Evolutionary conservation across 2,329 filamentous ascomycete species (phyloP), one percentile per base, ranked within the genome.

Genomic region (Dothideomycetes sp.): DNA sequence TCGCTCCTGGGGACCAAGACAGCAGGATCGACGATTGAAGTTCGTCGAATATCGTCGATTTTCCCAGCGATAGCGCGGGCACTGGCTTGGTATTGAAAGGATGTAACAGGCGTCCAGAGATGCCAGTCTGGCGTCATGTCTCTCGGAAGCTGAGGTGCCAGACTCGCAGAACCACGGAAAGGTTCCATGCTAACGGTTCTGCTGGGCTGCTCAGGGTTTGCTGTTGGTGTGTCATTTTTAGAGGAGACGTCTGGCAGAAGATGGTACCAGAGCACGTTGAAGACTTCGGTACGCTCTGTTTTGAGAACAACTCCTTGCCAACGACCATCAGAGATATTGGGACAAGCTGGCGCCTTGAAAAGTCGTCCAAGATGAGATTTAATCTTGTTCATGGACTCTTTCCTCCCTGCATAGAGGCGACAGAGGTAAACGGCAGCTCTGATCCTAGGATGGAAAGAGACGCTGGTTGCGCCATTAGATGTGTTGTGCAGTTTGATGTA

Each of bases 391-490:
- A 15, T 6, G 4, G 20, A 39, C 12, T 25, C 13, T 5, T 18
- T 10, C 18, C 16, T 22, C 7, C 12, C 18, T n/a, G 2, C 2
- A 29, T 28, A 41, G 4, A 27, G 30, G 27, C 37, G 25, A 11
- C 33, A 11, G 16, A 28, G 3, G 23, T 41, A 41, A 24, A 41
- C 7, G 15, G 19, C 23, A 10, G 37, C 37, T 19, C 37, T 11
- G n/a, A 41, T 24, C 10, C 15, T 12, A 4, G 4, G 12, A 4
- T 29, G 24, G 9, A 41, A 41, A 4, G 37, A 41, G 9, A 41
- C 24, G 28, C 25, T 41, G 13, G 37, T 41, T 15, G 38, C 25
- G 17, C 33, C 37, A 7, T 35, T 17, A 32, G 37, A 8, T 16
- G 16, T 17, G 28, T 16, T 20, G 25, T 37, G 33, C 5, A 36